These are phyloP conservation scores for Coemansia asiatica DNA, from an alignment of 192 early-diverging fungal species.

Conservation along the genomic window DNA sequence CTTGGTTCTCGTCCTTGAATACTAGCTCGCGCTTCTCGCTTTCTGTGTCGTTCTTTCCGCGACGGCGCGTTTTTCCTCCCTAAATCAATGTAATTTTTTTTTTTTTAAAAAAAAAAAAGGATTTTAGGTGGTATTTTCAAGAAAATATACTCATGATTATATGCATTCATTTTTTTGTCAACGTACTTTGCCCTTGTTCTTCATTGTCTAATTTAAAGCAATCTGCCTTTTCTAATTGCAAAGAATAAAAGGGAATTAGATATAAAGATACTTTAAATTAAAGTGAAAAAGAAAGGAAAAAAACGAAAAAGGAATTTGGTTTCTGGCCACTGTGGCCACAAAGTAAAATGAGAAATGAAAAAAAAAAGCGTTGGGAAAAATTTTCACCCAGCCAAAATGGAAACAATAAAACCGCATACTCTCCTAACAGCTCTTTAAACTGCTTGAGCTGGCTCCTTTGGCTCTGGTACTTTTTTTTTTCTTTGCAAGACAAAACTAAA, in stretches of 20 bases:
- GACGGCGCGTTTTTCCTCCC: slow-evolving; percentile 85
- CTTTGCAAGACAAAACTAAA: background rate
- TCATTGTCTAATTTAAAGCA: slow-evolving; percentile 59
- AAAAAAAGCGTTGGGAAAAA: slow-evolving; percentile 2
- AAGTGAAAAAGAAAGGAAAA: slow-evolving; percentile 9
- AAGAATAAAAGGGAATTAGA: background rate
- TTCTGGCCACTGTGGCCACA: slow-evolving; percentile 5
- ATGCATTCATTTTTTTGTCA: too few relatives aligned
- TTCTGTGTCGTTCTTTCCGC: slow-evolving; percentile 97
- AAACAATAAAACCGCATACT: background rate
- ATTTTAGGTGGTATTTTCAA: background rate
- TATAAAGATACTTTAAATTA: slow-evolving; percentile 3
- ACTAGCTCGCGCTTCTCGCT: slow-evolving; percentile 94
- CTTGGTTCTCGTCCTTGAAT: slow-evolving; percentile 98
- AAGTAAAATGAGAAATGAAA: background rate
- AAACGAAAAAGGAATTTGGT: background rate
- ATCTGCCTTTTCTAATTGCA: background rate
- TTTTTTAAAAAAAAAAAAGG: background rate
- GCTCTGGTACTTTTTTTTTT: background rate
- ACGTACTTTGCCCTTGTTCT: slow-evolving; percentile 95
- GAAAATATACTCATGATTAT: too few relatives aligned
- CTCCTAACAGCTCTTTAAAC: too few relatives aligned
- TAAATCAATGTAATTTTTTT: slow-evolving; percentile 13
- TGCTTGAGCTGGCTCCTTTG: too few relatives aligned
- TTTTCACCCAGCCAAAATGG: slow-evolving; percentile 7